Evolutionary conservation across 164 flowering plant genomes (phyloP).

Genomic region (Taxillus chinensis): DNA sequence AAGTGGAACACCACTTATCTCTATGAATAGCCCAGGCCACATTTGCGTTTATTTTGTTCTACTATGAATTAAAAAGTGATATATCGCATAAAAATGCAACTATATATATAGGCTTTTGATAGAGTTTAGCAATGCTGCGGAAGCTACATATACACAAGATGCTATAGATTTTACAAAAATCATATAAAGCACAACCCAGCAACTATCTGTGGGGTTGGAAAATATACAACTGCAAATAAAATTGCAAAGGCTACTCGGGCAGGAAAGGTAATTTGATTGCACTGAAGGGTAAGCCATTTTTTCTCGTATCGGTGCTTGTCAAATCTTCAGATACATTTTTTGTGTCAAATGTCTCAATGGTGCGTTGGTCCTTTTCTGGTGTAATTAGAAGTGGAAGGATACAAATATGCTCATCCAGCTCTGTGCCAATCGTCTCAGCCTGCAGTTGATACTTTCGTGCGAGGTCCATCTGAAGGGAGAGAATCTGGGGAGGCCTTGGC

Average conservation of each 20-base stretch:
- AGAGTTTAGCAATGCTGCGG: no score
- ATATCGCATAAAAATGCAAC: no score
- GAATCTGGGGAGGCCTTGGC: constrained; percentile 56
- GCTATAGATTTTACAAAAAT: no score
- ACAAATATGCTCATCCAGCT: constrained; percentile 30
- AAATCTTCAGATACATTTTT: constrained; percentile 19
- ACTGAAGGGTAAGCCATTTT: constrained; percentile 36
- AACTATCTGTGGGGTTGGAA: no score
- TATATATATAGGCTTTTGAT: no score
- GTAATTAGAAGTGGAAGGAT: constrained; percentile 44
- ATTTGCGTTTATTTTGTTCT: no score
- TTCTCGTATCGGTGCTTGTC: constrained; percentile 11
- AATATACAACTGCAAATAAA: background rate
- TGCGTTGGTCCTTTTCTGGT: constrained; percentile 8
- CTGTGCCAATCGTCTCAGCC: constrained; percentile 42
- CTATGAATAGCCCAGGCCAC: no score
- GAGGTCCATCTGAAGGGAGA: constrained; percentile 63
- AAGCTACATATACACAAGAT: no score
- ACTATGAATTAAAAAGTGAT: no score
- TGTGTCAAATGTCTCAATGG: constrained; percentile 12
- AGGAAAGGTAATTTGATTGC: constrained; percentile 65
- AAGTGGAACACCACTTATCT: no score
- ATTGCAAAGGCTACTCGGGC: constrained; percentile 32
- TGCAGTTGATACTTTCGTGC: constrained; percentile 48
- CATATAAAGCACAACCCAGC: no score